Conservation (phyloP, 2,329 filamentous ascomycete genomes). For the Fusarium citri region DNA sequence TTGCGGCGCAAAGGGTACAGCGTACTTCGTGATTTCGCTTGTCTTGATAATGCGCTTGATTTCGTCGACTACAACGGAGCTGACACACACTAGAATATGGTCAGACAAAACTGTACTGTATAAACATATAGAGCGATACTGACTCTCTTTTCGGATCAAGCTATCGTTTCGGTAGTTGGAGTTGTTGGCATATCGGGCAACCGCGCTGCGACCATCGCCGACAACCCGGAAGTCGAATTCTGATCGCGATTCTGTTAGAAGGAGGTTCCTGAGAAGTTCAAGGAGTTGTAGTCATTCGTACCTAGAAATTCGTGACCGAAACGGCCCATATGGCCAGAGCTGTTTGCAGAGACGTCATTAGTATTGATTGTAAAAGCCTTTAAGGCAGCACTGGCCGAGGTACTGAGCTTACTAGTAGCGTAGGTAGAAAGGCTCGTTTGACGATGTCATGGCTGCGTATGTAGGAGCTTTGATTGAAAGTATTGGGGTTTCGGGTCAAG, state of each 20-base stretch:
- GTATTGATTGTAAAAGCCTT: conserved; percentile 2
- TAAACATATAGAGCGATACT: conserved; percentile 50
- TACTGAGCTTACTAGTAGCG: conserved; percentile 86
- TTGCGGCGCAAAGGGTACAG: neutral
- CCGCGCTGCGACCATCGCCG: conserved; percentile 91
- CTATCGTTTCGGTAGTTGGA: conserved; percentile 99
- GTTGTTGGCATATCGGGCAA: conserved; percentile 98
- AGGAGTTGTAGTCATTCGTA: conserved; percentile 52
- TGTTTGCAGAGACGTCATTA: conserved; percentile 54
- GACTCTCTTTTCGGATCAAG: conserved; percentile 99
- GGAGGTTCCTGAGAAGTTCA: neutral
- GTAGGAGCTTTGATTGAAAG: neutral
- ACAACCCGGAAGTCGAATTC: conserved; percentile 97
- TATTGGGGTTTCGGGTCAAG: conserved; percentile 5
- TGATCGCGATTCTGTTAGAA: conserved; percentile 54
- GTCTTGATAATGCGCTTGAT: conserved; percentile 98
- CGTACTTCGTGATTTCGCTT: conserved; percentile 96
- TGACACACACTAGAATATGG: conserved; percentile 85
- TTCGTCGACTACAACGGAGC: conserved; percentile 87
- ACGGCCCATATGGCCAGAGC: conserved; percentile 95
- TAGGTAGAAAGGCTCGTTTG: conserved; percentile 90
- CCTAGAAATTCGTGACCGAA: conserved; percentile 99
- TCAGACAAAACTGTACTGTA: conserved; percentile 13
- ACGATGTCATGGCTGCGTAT: conserved; percentile 67
- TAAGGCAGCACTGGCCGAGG: neutral